These are phyloP conservation scores for Verticillium tricorpus DNA, from an alignment of 2,329 filamentous ascomycete species.

Conservation along the genomic window DNA sequence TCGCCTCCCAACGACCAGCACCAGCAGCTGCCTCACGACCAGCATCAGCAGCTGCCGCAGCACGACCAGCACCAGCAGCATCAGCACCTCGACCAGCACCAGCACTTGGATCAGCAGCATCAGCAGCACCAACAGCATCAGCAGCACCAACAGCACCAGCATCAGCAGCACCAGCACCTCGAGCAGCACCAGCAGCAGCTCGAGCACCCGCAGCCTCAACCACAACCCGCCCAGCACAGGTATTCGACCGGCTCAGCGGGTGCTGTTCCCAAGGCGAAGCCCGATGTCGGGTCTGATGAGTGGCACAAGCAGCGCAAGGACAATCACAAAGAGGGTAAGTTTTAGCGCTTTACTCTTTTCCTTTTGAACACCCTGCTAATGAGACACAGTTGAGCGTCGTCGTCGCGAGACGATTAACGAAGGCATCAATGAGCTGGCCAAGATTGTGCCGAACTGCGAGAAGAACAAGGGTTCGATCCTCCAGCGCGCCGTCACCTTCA, in stretches of 20 bases:
- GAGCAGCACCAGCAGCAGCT: constrained; percentile 26
- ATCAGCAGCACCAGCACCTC: constrained; percentile 35
- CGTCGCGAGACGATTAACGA: constrained; percentile 98
- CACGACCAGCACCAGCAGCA: constrained; percentile 9
- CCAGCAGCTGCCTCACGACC: not conserved
- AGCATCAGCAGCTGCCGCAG: not conserved
- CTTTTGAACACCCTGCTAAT: constrained; percentile 15
- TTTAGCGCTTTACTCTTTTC: not conserved
- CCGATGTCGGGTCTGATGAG: constrained; percentile 89
- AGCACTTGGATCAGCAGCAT: constrained; percentile 22
- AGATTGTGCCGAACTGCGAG: constrained; percentile 95
- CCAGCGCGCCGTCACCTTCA: constrained; percentile 89
- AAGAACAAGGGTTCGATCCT: constrained; percentile 99
- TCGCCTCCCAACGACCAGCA: constrained; percentile 1
- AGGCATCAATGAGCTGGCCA: constrained; percentile 95
- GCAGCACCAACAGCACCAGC: constrained; percentile 18
- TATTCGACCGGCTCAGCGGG: constrained; percentile 31
- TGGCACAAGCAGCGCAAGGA: constrained; percentile 98
- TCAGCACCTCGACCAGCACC: constrained; percentile 4
- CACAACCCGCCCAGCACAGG: constrained; percentile 16
- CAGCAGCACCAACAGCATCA: constrained; percentile 18
- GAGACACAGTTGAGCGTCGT: constrained; percentile 75
- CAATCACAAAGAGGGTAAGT: constrained; percentile 95
- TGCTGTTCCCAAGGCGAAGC: constrained; percentile 57
- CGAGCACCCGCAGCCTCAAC: constrained; percentile 13